Evolutionary conservation across 140 eudicot species (phyloP).

Genomic region (Stevia rebaudiana): DNA sequence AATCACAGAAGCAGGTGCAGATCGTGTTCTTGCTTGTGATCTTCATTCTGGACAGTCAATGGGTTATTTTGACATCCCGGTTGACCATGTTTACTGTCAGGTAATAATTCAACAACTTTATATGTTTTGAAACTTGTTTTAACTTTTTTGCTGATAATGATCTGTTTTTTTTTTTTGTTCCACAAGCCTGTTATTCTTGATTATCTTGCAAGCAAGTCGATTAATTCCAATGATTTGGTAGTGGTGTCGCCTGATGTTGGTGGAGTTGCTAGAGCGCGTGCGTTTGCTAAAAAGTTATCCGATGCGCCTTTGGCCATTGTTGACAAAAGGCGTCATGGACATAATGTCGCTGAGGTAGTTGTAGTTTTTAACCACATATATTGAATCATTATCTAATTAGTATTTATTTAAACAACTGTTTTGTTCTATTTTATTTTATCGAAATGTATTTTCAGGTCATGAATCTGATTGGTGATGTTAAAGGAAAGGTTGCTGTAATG

Average conservation of each 20-base stretch:
- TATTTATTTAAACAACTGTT: too few species aligned
- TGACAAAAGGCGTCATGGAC: slow-evolving; percentile 96
- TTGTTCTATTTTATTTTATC: not conserved
- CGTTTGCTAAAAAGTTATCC: slow-evolving; percentile 91
- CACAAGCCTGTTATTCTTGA: slow-evolving; percentile 94
- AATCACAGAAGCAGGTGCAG: slow-evolving; percentile 90
- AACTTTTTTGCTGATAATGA: not conserved
- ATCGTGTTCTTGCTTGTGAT: slow-evolving; percentile 96
- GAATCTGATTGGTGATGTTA: slow-evolving; percentile 97
- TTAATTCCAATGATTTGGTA: slow-evolving; percentile 71
- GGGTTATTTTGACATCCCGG: slow-evolving; percentile 98
- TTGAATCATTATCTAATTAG: not conserved
- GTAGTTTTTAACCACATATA: not conserved
- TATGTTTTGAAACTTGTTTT: not conserved
- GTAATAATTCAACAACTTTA: slow-evolving; percentile 25
- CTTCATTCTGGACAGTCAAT: slow-evolving; percentile 97
- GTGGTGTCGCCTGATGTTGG: slow-evolving; percentile 99
- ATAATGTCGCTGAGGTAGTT: slow-evolving; percentile 90
- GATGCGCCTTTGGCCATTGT: slow-evolving; percentile 99
- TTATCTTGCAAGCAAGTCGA: slow-evolving; percentile 92
- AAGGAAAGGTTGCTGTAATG: slow-evolving; percentile 96
- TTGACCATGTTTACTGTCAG: slow-evolving; percentile 95
- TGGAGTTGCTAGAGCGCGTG: slow-evolving; percentile 99
- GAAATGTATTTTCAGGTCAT: slow-evolving; percentile 52
- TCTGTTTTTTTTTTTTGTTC: slow-evolving; percentile 20